phyloP scores from a whole-genome alignment of 257 asterid genomes.

The Henckelia pumila region DNA sequence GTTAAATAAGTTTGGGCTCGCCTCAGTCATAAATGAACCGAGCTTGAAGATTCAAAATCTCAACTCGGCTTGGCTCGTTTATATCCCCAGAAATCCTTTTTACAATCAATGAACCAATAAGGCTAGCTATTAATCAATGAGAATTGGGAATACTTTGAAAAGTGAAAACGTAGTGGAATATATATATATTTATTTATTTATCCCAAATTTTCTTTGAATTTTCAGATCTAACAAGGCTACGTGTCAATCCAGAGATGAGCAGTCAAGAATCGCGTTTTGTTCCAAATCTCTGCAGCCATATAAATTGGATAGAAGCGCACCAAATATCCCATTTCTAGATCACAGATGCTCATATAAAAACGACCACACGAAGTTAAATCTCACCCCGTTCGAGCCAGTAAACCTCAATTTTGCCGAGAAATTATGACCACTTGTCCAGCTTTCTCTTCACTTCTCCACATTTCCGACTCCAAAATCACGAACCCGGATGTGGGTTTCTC shows the following conservation, averaged over 20 bases:
- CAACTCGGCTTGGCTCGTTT: too few species aligned
- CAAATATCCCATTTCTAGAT: neutral
- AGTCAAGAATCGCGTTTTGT: slow-evolving; percentile 1
- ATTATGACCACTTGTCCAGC: slow-evolving; percentile 36
- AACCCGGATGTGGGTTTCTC: slow-evolving; percentile 37
- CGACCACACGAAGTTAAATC: slow-evolving; percentile 21
- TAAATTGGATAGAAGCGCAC: slow-evolving; percentile 31
- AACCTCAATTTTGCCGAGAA: neutral
- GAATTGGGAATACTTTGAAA: too few species aligned
- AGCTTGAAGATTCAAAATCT: too few species aligned
- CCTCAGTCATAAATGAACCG: too few species aligned
- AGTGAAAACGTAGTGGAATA: too few species aligned
- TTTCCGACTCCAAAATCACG: slow-evolving; percentile 47
- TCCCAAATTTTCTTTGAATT: too few species aligned
- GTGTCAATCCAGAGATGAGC: slow-evolving; percentile 26
- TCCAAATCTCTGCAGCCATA: slow-evolving; percentile 29
- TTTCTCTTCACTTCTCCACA: slow-evolving; percentile 44
- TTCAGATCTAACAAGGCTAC: neutral
- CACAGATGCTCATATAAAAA: slow-evolving; percentile 21
- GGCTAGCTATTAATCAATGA: neutral
- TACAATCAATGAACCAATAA: too few species aligned
- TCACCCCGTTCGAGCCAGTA: slow-evolving; percentile 2
- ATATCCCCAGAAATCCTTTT: too few species aligned
- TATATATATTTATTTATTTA: too few species aligned
- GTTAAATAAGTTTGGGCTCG: too few species aligned